Conservation (phyloP, 2,329 filamentous ascomycete species). For the Penicillium sclerotigenum region DNA sequence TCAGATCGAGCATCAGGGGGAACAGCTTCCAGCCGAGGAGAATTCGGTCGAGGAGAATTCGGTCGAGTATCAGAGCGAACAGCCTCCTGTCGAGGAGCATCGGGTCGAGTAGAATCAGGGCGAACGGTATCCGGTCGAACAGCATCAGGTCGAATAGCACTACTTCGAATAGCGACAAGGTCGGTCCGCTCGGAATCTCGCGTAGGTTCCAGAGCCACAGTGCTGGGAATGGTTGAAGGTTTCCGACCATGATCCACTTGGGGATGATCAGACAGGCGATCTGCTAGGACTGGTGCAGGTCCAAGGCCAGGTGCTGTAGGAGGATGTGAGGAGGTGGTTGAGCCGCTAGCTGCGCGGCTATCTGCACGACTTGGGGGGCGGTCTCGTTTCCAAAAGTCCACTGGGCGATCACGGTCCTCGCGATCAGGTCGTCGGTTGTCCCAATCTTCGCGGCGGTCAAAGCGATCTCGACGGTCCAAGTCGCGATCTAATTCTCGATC, state of each 20-base stretch:
- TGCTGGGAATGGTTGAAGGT: conserved; percentile 13
- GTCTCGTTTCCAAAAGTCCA: conserved; percentile 41
- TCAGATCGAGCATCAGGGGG: conserved; percentile 23
- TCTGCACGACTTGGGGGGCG: conserved; percentile 35
- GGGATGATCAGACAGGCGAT: conserved; percentile 27
- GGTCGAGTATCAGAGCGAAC: background rate
- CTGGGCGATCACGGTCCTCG: conserved; percentile 31
- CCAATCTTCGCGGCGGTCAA: conserved; percentile 33
- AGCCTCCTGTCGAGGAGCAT: background rate
- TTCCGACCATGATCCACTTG: conserved; percentile 28
- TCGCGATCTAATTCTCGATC: conserved; percentile 34
- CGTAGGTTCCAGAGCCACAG: conserved; percentile 25
- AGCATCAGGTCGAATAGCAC: conserved; percentile 2
- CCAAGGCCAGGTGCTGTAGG: conserved; percentile 8
- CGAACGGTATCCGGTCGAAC: conserved; percentile 23
- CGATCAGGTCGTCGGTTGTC: conserved; percentile 26
- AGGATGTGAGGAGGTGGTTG: conserved; percentile 19
- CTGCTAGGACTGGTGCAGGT: conserved; percentile 17
- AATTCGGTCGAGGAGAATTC: background rate
- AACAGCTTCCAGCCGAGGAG: background rate
- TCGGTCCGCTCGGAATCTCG: conserved; percentile 28
- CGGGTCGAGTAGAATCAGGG: background rate
- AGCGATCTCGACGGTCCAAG: conserved; percentile 35
- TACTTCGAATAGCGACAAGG: conserved; percentile 19
- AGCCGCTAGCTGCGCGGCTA: conserved; percentile 27